Conservation (phyloP, 768 basidiomycete species). For the Termitomyces sp. region DNA sequence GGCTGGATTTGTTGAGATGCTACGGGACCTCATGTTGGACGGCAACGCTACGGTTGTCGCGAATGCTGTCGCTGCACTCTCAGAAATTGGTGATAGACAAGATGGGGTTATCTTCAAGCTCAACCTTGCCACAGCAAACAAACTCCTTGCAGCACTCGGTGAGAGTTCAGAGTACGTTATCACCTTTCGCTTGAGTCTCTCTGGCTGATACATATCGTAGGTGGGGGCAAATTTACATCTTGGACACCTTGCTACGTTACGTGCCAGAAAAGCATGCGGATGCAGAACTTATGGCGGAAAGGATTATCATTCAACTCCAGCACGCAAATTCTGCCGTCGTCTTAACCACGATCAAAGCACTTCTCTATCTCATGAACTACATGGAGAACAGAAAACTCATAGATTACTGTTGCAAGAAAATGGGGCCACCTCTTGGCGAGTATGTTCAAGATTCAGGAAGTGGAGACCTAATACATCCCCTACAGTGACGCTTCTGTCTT, state of each 20-base stretch:
- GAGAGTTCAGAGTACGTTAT: slow-evolving; percentile 94
- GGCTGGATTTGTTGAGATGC: slow-evolving; percentile 84
- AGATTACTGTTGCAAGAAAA: slow-evolving; percentile 91
- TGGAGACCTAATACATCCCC: slow-evolving; percentile 1
- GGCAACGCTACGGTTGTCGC: slow-evolving; percentile 95
- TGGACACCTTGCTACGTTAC: slow-evolving; percentile 90
- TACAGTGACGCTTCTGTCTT: slow-evolving; percentile 88
- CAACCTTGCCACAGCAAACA: slow-evolving; percentile 83
- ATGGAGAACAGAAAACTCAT: slow-evolving; percentile 87
- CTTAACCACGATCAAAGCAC: slow-evolving; percentile 93
- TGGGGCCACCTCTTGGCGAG: slow-evolving; percentile 93
- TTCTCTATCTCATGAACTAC: slow-evolving; percentile 98
- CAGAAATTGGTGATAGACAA: slow-evolving; percentile 94
- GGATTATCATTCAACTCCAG: slow-evolving; percentile 88
- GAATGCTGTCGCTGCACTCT: slow-evolving; percentile 92
- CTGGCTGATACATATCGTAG: slow-evolving; percentile 34
- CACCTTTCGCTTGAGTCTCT: neutral
- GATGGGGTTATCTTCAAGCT: slow-evolving; percentile 92
- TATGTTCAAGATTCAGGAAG: neutral
- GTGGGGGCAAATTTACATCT: slow-evolving; percentile 98
- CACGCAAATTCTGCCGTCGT: slow-evolving; percentile 99
- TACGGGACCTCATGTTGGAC: slow-evolving; percentile 91
- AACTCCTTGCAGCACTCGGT: slow-evolving; percentile 83
- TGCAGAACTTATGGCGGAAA: slow-evolving; percentile 93
- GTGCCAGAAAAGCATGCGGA: slow-evolving; percentile 87